Evolutionary conservation across 345 rosid genomes (phyloP), one percentile per base, ranked within the genome.

Genomic region (Camelina neglecta): DNA sequence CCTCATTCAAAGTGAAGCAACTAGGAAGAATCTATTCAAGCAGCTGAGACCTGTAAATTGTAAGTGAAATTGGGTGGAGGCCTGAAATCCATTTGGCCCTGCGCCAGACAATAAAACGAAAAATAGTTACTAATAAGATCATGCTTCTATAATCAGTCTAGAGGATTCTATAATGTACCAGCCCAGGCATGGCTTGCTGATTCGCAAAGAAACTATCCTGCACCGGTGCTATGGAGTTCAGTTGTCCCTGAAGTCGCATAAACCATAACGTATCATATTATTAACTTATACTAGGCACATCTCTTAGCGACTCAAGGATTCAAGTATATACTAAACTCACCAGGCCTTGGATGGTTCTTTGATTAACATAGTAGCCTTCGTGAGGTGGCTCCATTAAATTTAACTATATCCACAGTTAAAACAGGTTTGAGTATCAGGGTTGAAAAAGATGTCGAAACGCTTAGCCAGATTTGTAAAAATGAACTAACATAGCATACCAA

Each of bases 341-440:
- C 83, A 82, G 77, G 63, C 85, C 78, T 67, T 84, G 87, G 51
- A 87, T 81, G 76, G 79, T 81, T 70, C 75, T 81, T 67, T 85
- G 91, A 67, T 82, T 81, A 51, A 85, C 89, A 81, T 78, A 85
- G 83, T 82, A 87, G 65, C 81, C 88, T 66, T 87, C 91, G 44
- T 85, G 88, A 75, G 91, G 88, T 33, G 88, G 91, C 79, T 87
- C 91, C 91, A 87, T 85, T 73, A 85, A 79, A 58, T 87, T 87
- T 76, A 87, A 73, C 76, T 82, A 86, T 44, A 85, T 83, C 81
- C 82, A 76, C 53, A 77, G 69, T 80, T 42, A 23, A 11, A 68
- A 33, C 26, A 71, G 60, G 41, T 38, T 60, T 82, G 60, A 60
- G 50, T 7, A 38, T 48, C 18, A 44, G 0, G 38, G 60, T 35